A percentile compares a stretch with the other conserved stretches of the same genome.
Evolutionary conservation across 805 yeast species (phyloP).

Genomic region (Ogataea ramenticola): DNA sequence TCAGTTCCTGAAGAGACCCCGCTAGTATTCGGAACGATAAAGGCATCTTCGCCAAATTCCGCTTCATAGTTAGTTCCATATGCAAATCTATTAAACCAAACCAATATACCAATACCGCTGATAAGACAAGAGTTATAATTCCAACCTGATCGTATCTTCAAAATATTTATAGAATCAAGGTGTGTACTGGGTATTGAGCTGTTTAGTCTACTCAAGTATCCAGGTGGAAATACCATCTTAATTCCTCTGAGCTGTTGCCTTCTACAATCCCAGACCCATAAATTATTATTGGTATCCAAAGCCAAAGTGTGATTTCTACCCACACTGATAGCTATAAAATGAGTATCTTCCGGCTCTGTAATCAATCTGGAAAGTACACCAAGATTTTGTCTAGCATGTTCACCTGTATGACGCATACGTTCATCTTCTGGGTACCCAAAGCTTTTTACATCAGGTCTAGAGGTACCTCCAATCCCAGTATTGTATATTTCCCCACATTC

Average conservation of each 20-base stretch:
- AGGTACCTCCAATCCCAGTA: slow-evolving; percentile 33
- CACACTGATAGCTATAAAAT: slow-evolving; percentile 21
- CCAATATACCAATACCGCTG: slow-evolving; percentile 44
- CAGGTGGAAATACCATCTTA: slow-evolving; percentile 28
- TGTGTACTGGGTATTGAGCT: not conserved
- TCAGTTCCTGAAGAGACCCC: too few relatives aligned
- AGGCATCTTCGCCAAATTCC: slow-evolving; percentile 11
- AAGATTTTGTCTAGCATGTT: not conserved
- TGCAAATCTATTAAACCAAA: slow-evolving; percentile 39
- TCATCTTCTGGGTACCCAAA: slow-evolving; percentile 29
- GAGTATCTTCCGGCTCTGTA: slow-evolving; percentile 5
- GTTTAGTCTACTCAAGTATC: slow-evolving; percentile 10
- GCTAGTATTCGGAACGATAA: slow-evolving; percentile 14
- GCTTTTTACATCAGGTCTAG: slow-evolving; percentile 31
- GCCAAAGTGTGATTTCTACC: slow-evolving; percentile 65
- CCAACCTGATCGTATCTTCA: slow-evolving; percentile 64
- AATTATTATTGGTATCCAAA: slow-evolving; percentile 36
- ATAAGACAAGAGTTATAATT: slow-evolving; percentile 44
- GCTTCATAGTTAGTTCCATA: slow-evolving; percentile 2
- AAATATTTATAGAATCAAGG: slow-evolving; percentile 22
- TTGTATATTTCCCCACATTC: slow-evolving; percentile 47
- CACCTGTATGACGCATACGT: slow-evolving; percentile 17
- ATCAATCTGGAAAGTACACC: not conserved
- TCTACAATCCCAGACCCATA: slow-evolving; percentile 59
- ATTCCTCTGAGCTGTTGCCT: slow-evolving; percentile 34